These are phyloP conservation scores for Grosmannia serpens DNA, from an alignment of 2,329 filamentous ascomycete genomes.

Conservation along the genomic window DNA sequence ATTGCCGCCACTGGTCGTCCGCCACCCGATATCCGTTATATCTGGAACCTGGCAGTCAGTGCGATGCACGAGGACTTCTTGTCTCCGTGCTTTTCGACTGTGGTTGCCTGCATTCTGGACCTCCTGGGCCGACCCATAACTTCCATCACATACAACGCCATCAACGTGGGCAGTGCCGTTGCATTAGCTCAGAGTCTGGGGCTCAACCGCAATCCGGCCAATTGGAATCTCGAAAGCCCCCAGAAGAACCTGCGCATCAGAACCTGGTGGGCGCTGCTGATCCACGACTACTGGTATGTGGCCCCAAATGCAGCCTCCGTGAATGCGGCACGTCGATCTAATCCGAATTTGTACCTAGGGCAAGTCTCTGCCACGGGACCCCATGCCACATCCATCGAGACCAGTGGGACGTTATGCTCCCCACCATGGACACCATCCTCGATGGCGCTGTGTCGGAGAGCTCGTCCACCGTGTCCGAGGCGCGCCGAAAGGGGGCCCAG, in stretches of 20 bases:
- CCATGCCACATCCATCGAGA: constrained; percentile 2
- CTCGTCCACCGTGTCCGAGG: background rate
- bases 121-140: constrained; percentile 3
- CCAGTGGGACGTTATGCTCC: constrained; percentile 1
- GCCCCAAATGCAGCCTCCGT: background rate
- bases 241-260: constrained; percentile 4
- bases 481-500: background rate
- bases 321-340: background rate
- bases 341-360: background rate
- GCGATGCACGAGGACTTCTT: constrained; percentile 2
- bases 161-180: constrained; percentile 5
- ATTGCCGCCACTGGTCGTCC: background rate
- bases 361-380: constrained; percentile 1
- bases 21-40: constrained; percentile 1
- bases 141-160: constrained; percentile 4
- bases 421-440: background rate
- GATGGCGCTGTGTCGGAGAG: background rate
- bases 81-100: constrained; percentile 1
- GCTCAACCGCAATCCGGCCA: constrained; percentile 2
- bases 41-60: constrained; percentile 1
- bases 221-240: background rate
- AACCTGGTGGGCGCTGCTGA: constrained; percentile 3
- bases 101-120: constrained; percentile 2
- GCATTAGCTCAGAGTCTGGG: constrained; percentile 3
- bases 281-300: constrained; percentile 4